phyloP scores from a whole-genome alignment of 208 protist species.

The Leishmania turanica region DNA sequence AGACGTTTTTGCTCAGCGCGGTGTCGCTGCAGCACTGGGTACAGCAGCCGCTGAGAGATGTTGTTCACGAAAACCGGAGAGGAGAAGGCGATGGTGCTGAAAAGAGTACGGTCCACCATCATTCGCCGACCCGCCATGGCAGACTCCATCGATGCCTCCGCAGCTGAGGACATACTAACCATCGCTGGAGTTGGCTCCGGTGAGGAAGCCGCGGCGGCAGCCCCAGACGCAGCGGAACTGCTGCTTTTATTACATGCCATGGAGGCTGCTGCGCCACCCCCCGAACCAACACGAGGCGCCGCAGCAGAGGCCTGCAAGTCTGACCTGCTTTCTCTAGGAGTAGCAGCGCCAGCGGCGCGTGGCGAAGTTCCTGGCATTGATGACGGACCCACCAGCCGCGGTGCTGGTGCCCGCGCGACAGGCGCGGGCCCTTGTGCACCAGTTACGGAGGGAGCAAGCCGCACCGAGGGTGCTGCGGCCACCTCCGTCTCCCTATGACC shows the following conservation, averaged over 20 bases:
- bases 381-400: constrained; percentile 15
- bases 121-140: constrained; percentile 11
- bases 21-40: constrained; percentile 42
- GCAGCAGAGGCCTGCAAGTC: background rate
- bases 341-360: background rate
- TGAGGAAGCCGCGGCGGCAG: background rate
- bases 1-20: constrained; percentile 20
- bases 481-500: background rate
- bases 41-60: constrained; percentile 62
- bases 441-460: background rate
- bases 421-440: background rate
- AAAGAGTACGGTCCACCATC: constrained; percentile 53
- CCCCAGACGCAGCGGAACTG: background rate
- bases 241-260: background rate
- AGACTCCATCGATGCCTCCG: constrained; percentile 16
- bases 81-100: constrained; percentile 72
- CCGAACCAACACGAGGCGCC: background rate
- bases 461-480: background rate
- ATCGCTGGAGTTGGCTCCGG: background rate
- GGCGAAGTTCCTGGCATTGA: background rate
- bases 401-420: constrained; percentile 12
- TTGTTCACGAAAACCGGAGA: constrained; percentile 77
- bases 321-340: background rate
- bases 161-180: constrained; percentile 5
- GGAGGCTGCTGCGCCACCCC: background rate